These are phyloP conservation scores for Beauveria scarabaeidicola DNA, from an alignment of 2,329 filamentous ascomycete species.

Conservation along the genomic window DNA sequence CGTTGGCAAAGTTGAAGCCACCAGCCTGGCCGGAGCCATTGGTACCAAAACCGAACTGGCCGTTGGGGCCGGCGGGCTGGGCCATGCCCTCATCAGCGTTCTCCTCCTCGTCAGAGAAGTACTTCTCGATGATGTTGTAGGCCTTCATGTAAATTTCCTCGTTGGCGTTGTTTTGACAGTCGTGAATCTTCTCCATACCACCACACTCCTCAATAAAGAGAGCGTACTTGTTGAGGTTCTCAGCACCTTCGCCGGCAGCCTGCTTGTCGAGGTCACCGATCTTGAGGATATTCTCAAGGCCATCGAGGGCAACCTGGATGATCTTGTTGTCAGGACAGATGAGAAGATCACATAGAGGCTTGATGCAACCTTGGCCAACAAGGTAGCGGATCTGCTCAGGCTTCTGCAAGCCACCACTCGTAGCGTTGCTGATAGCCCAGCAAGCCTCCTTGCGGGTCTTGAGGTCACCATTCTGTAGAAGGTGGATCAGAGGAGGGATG, in stretches of 20 bases:
- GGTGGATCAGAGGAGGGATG: constrained; percentile 89
- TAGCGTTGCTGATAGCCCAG: constrained; percentile 99
- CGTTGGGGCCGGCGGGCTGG: constrained; percentile 59
- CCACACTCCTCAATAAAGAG: constrained; percentile 98
- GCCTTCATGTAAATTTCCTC: constrained; percentile 99
- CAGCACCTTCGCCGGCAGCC: constrained; percentile 61
- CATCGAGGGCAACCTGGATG: constrained; percentile 95
- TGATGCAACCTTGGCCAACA: constrained; percentile 89
- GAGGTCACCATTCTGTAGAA: constrained; percentile 92
- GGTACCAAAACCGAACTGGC: constrained; percentile 72
- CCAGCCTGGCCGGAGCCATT: constrained; percentile 56
- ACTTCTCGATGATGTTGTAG: constrained; percentile 99
- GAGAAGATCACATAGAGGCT: constrained; percentile 90
- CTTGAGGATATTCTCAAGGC: constrained; percentile 98
- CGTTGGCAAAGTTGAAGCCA: constrained; percentile 89
- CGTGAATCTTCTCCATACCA: constrained; percentile 99
- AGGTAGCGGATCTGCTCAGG: constrained; percentile 97
- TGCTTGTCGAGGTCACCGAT: constrained; percentile 98
- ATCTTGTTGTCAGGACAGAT: constrained; percentile 99
- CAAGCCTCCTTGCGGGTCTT: constrained; percentile 99
- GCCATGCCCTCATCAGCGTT: constrained; percentile 76
- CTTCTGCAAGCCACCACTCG: constrained; percentile 94
- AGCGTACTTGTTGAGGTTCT: constrained; percentile 90
- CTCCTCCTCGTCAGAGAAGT: constrained; percentile 98
- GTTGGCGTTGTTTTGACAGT: constrained; percentile 99